Evolutionary conservation across 495 filamentous ascomycete species (phyloP), one percentile per base, ranked within the genome.

Genomic region (Hypomontagnella monticulosa): DNA sequence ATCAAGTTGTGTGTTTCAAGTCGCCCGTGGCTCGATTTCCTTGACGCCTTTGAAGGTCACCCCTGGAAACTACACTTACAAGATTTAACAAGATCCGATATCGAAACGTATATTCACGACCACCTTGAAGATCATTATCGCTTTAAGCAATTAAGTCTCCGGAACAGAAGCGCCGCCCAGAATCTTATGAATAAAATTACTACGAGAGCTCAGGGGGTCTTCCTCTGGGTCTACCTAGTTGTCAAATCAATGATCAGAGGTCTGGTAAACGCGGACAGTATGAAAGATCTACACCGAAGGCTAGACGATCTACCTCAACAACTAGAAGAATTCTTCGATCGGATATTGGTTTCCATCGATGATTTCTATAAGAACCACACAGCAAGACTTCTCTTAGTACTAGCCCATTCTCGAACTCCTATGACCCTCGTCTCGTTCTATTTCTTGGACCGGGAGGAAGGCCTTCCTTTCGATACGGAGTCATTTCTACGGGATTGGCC

Each of bases 201-300:
- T 27, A 32, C 12, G 4, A 42, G 36, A 54, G 51, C 36, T 2
- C 51, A 54, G 4, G 76, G 79, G 0, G 77, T 82, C 9, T 82
- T 79, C 51, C 70, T 81, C 2, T 81, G 79, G 79, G 79, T 81
- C 0, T 59, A 37, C 11, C 27, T 82, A 9, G 78, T 81, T 6
- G 66, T 74, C 0, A 16, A 51, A 9, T 57, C 55, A 10, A 57
- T 80, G 2, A 18, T 71, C 0, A 60, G 43, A 4, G 78, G 77
- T 3, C 30, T 79, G 8, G 49, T 18, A 7, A 60, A 79, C 23
- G 50, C 56, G 2, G 75, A 79, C 46, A 53, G 33, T 2, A 42
- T 74, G 4, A 3, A n/a, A 0, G 57, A 74, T 27, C 43, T 79
- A 8, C 51, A 57, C n/a, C 40, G 57, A 3, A 59, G 70, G 14